Evolutionary conservation across 2,329 filamentous ascomycete genomes (phyloP).

Genomic region (Aspergillus versicolor): DNA sequence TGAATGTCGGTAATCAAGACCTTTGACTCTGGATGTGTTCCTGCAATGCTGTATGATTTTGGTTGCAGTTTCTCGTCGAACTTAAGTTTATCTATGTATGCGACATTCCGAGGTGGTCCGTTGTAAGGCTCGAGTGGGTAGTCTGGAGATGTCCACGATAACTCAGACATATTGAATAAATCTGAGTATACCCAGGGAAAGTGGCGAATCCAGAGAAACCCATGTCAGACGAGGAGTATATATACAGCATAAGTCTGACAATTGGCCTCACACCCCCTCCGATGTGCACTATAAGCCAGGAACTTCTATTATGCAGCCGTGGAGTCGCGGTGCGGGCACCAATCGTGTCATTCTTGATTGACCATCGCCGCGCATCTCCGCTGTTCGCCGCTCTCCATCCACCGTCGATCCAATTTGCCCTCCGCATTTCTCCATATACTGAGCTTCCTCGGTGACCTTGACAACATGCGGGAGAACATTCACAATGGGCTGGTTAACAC

Average conservation of each 20-base stretch:
- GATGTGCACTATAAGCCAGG: too few species aligned
- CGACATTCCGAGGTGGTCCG: conserved; percentile 27
- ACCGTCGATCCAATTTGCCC: too few species aligned
- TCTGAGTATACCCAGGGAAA: too few species aligned
- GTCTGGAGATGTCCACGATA: neutral
- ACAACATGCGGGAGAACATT: neutral
- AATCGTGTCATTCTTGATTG: neutral
- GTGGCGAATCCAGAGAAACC: too few species aligned
- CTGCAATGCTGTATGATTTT: conserved; percentile 34
- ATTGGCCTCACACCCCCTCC: too few species aligned
- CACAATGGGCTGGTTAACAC: neutral
- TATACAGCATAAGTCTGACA: too few species aligned
- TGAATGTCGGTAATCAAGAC: conserved; percentile 41
- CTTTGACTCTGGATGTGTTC: conserved; percentile 31
- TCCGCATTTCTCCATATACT: neutral
- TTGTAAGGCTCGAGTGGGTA: conserved; percentile 13
- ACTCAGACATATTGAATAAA: too few species aligned
- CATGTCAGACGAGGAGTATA: too few species aligned
- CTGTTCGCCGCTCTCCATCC: neutral
- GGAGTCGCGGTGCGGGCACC: neutral
- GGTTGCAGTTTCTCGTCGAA: conserved; percentile 35
- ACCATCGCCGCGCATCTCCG: neutral
- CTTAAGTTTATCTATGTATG: conserved; percentile 26
- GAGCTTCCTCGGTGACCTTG: neutral
- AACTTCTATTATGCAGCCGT: neutral